These are phyloP conservation scores for Crithidia fasciculata DNA, from an alignment of 208 protist species.

Conservation along the genomic window DNA sequence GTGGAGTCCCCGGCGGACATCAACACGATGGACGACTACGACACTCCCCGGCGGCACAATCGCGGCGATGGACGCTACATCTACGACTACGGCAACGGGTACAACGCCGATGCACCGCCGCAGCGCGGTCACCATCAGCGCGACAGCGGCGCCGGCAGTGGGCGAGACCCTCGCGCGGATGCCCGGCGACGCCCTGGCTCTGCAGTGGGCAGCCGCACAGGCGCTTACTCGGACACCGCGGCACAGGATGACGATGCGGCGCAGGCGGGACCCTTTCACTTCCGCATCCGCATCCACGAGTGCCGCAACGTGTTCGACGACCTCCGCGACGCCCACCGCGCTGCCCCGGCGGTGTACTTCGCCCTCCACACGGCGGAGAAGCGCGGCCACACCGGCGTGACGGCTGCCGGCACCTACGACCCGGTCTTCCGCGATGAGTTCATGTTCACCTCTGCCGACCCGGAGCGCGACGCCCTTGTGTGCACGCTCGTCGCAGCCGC, in stretches of 20 bases:
- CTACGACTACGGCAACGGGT: slow-evolving; percentile 24
- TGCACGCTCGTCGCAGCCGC: slow-evolving; percentile 62
- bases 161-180: neutral
- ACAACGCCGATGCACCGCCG: slow-evolving; percentile 3
- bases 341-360: slow-evolving; percentile 53
- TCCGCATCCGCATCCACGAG: slow-evolving; percentile 70
- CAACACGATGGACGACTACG: slow-evolving; percentile 28
- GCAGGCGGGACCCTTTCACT: slow-evolving; percentile 16
- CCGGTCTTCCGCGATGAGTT: slow-evolving; percentile 84
- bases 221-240: neutral
- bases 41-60: slow-evolving; percentile 20
- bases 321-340: slow-evolving; percentile 30
- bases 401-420: slow-evolving; percentile 42
- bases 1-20: slow-evolving; percentile 24
- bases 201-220: neutral
- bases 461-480: slow-evolving; percentile 70
- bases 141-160: too few species aligned
- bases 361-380: slow-evolving; percentile 64
- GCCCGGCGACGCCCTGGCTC: neutral
- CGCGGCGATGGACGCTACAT: slow-evolving; percentile 17
- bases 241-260: neutral
- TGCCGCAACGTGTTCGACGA: slow-evolving; percentile 44
- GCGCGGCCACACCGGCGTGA: slow-evolving; percentile 59
- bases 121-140: slow-evolving; percentile 2
- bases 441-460: slow-evolving; percentile 57